Evolutionary conservation across 2,329 filamentous ascomycete genomes (phyloP), one percentile per base, ranked within the genome.

Genomic region (Aspergillus alliaceus): DNA sequence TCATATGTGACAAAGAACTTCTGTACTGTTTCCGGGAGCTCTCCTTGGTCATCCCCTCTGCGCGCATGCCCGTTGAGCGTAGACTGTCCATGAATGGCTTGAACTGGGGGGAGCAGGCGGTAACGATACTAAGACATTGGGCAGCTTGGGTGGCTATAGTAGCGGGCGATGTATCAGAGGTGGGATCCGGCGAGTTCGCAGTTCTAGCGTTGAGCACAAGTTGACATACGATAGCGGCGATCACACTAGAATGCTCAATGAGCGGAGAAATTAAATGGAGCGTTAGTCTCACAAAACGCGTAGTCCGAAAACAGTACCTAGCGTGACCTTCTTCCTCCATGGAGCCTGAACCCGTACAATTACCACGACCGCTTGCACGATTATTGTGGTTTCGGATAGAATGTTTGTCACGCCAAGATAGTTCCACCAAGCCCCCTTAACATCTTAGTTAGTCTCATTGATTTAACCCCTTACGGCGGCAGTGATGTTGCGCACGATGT

Each of bases 41-140:
- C 29, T 37, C 15, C n/a, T 47, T 12, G 37, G 58, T 59, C 46
- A 57, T 52, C 24, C 57, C 66, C 46, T 56, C 61, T 8, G 69
- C 46, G 3, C 62, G 58, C 66, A 72, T 69, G 34, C 68, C 67
- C 2, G 65, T 64, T 15, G 69, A 70, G 25, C 65, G 67, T 6
- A 72, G 61, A 11, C 61, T 67, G 18, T 68, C 64, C n/a, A 72
- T 54, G 54, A 72, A 69, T 0, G 66, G 66, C 22, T 71, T 72
- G 57, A 72, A 68, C 39, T 71, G 68, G 2, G 69, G 67, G 6
- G 68, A 59, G 25, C 69, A 71, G 3, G 69, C 62, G 6, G 67
- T 69, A 22, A 71, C 54, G 8, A 72, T 69, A 53, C 68, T 69
- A n/a, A 70, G 40, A 15, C 52, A 56, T 51, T 67, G 66, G 3